phyloP scores from a whole-genome alignment of 139 green algal genomes.

The Trebouxia sp. region DNA sequence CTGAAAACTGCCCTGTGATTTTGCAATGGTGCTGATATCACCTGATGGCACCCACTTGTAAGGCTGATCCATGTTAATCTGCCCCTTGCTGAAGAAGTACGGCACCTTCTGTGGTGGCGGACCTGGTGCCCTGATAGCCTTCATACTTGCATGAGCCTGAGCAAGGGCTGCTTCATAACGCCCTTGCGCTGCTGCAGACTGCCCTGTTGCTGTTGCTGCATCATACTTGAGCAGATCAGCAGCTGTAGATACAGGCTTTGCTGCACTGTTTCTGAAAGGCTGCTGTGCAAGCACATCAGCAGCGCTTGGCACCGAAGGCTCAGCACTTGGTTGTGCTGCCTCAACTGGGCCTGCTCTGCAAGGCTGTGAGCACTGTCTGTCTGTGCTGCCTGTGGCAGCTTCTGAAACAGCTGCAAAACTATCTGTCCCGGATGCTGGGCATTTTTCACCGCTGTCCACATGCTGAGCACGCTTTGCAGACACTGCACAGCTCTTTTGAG shows the following conservation, averaged over 20 bases:
- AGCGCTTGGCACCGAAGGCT: too few species aligned
- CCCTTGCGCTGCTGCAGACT: too few species aligned
- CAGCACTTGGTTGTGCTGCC: too few species aligned
- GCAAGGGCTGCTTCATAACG: background rate
- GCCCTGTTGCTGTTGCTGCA: background rate
- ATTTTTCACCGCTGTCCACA: too few species aligned
- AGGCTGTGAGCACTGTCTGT: too few species aligned
- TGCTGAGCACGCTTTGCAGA: background rate
- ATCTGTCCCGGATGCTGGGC: background rate
- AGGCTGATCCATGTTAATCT: slow-evolving; percentile 5
- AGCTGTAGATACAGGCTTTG: too few species aligned
- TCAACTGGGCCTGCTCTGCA: too few species aligned
- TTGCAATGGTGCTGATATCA: background rate
- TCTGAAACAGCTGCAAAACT: background rate
- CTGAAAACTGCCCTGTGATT: background rate
- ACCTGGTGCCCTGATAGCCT: background rate
- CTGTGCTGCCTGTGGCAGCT: background rate
- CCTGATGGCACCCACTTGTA: background rate
- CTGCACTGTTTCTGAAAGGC: background rate
- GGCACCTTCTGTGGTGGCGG: slow-evolving; percentile 1
- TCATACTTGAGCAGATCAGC: too few species aligned
- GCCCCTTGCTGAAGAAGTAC: slow-evolving; percentile 23
- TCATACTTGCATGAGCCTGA: too few species aligned
- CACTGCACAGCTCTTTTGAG: background rate
- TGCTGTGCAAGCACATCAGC: too few species aligned